Base-by-base conservation (phyloP, 2,329 filamentous ascomycete genomes). In the Fusarium udum region DNA sequence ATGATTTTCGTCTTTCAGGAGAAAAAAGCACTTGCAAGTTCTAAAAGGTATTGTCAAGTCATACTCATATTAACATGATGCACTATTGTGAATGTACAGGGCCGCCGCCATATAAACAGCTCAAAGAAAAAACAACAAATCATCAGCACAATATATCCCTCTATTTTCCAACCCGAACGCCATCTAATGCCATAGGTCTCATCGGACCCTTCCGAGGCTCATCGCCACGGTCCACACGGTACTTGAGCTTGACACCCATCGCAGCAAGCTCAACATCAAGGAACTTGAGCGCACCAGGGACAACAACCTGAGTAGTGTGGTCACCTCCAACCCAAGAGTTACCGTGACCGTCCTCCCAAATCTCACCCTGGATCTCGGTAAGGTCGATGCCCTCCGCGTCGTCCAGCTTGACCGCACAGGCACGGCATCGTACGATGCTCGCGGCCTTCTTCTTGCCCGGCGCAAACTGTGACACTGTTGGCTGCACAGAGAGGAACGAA, bases 201-300 rank as follows among this genome's bases (percentile, higher is more conserved):
- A 89, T 79, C 6, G 83, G 83, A 5, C 87, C 86, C 80, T 87
- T 89, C 56, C 87, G 84, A 62, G 87, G 85, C 76, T 86, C 88
- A 75, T 98, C 92, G 82, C 92, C 92, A 81, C 83, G 84, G 75
- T 87, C 86, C 46, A 90, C 82, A 63, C 85, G 84, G 77, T 97
- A 98, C 87, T 94, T 97, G 84, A 99, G 90, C 84, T 95, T 92
- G 61, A 99, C 92, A 60, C 96, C 96, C 96, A 99, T 99, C 63
- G 95, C 95, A 40, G 95, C 94, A 77, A 99, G 85, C 84, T 99
- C 96, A 26, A 97, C 95, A 83, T 99, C 96, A 75, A 99, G 84
- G 85, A 93, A 98, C 84, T 93, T 94, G 82, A 99, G 85, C 61
- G 97, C 96, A 72, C 95, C 95, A 0, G 96, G 96, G 22, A 99